Evolutionary conservation across 2,329 filamentous ascomycete genomes (phyloP), one percentile per base, ranked within the genome.

Genomic region (Escovopsis sp.): DNA sequence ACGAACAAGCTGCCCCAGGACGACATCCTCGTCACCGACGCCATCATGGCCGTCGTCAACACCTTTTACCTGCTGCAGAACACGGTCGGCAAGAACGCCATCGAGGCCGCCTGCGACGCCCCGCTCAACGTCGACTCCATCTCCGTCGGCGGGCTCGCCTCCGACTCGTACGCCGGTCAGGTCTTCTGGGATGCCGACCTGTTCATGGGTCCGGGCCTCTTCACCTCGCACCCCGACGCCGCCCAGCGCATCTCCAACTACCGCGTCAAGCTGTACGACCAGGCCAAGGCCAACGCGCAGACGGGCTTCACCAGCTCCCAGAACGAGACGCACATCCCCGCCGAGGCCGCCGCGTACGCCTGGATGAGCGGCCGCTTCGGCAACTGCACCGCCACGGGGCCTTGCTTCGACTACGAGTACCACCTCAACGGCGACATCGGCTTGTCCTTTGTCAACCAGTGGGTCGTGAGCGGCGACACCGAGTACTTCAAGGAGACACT

Each of bases 351-450:
- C 15, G 69, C 77, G 1, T 84, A 72, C 51, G 70, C 79, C 1
- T 84, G 80, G 80, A 82, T 77, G 0, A 77, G 72, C 49, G 77
- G 73, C 7, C 65, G 79, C 2, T 77, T 67, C 50, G 80, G 79
- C 4, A 82, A 83, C 51, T 83, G 79, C 50, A 53, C 80, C 0
- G 69, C 64, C 3, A 72, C 70, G 3, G 72, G 71, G 1, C 67
- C 72, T 5, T 83, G 80, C 57, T 80, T 76, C 53, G 78, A 82
- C 55, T 83, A 83, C 51, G 69, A 84, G 53, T 84, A 83, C 49
- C 79, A 83, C 51, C 51, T 83, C 37, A 82, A 82, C 49, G 78
- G 77, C 4, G 80, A 83, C 46, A 81, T 83, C 49, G 77, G 73
- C 1, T 59, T 82, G 19, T 48, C 51, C 12, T 40, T 56, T 35